Conservation (phyloP, 2,329 filamentous ascomycete species). For the Fusarium succisae region DNA sequence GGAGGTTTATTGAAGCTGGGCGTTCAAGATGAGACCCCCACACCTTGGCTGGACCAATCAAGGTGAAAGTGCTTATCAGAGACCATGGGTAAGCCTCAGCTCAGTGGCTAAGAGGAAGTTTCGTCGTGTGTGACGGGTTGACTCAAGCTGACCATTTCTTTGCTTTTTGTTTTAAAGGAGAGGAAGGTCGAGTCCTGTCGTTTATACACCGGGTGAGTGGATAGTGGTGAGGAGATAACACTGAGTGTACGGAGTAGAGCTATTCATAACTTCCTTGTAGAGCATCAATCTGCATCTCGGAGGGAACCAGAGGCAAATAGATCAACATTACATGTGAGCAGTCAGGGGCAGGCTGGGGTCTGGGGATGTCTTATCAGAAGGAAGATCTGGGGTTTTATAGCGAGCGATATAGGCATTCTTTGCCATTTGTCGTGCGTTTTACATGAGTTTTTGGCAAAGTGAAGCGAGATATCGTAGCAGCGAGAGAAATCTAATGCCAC, state of each 20-base stretch:
- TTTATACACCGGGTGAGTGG: not conserved
- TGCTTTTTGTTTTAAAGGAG: conserved; percentile 10
- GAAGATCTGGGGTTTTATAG: conserved; percentile 10
- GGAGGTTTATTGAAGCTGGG: conserved; percentile 17
- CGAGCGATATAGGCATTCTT: not conserved
- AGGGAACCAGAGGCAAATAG: not conserved
- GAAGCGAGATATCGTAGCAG: not conserved
- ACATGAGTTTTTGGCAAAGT: conserved; percentile 16
- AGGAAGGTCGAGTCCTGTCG: not conserved
- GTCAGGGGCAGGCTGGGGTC: conserved; percentile 21
- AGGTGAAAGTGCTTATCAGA: conserved; percentile 41
- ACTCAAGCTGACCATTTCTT: conserved; percentile 4
- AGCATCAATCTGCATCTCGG: not conserved
- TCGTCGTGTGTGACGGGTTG: conserved; percentile 21
- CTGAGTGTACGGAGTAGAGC: not conserved
- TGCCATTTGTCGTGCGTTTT: conserved; percentile 36
- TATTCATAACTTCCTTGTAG: not conserved
- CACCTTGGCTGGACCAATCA: conserved; percentile 38
- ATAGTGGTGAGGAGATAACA: conserved; percentile 8
- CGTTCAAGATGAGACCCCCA: conserved; percentile 30
- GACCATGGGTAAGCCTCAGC: not conserved
- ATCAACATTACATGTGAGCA: conserved; percentile 14
- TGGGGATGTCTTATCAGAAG: conserved; percentile 36
- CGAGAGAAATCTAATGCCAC: not conserved
- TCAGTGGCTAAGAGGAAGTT: conserved; percentile 4